Evolutionary conservation across 306 rosid species (phyloP).

Genomic region (Lathyrus sativus): DNA sequence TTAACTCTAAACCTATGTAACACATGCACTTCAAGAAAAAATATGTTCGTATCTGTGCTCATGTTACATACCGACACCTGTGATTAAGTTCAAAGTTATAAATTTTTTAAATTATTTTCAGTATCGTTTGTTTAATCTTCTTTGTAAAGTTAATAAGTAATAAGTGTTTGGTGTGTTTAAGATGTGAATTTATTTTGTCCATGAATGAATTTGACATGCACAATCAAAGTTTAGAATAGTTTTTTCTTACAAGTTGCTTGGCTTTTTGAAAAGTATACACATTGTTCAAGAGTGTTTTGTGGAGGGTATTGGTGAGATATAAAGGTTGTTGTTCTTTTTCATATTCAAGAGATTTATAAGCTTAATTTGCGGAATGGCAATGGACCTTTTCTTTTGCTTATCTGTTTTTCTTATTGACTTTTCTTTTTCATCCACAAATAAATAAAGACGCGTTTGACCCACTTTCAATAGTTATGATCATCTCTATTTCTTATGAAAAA

Average conservation of each 20-base stretch:
- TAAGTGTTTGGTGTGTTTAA: slow-evolving; percentile 28
- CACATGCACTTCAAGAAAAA: too few relatives aligned
- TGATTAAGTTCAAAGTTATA: too few relatives aligned
- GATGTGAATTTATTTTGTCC: slow-evolving; percentile 6
- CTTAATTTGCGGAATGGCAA: slow-evolving; percentile 33
- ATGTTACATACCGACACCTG: too few relatives aligned
- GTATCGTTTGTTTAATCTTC: too few relatives aligned
- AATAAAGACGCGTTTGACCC: too few relatives aligned
- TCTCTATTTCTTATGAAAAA: too few relatives aligned
- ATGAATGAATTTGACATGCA: slow-evolving; percentile 26
- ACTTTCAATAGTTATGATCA: too few relatives aligned
- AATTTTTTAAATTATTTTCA: too few relatives aligned
- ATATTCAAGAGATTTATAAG: slow-evolving; percentile 6
- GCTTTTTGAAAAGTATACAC: slow-evolving; percentile 3
- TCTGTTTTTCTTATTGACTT: neutral
- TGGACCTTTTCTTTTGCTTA: neutral
- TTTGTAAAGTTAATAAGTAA: neutral
- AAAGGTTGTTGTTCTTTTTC: slow-evolving; percentile 4
- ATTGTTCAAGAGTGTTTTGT: slow-evolving; percentile 7
- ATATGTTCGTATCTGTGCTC: too few relatives aligned
- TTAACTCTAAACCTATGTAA: slow-evolving; percentile 32
- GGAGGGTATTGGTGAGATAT: slow-evolving; percentile 5
- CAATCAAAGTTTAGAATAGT: neutral
- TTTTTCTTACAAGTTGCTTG: neutral
- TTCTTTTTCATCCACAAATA: too few relatives aligned